Evolutionary conservation across 2,329 filamentous ascomycete species (phyloP), one percentile per base, ranked within the genome.

Genomic region (Aureobasidium sp.): DNA sequence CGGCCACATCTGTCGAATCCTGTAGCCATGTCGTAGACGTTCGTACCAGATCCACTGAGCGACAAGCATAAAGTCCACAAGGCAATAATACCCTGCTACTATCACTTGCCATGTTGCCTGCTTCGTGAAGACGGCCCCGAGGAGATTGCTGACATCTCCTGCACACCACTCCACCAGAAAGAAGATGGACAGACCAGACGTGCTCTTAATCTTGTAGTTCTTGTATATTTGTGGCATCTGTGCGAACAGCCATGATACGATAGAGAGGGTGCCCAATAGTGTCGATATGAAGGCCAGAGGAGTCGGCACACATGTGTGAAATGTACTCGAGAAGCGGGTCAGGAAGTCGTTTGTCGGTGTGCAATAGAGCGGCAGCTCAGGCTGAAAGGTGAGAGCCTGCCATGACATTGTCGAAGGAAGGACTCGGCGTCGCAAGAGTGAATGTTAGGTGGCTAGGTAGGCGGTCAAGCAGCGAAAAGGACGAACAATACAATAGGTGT

Each of bases 211-310:
- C 58, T 78, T 77, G 69, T 84, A 83, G 69, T 88, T 88, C 75
- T 87, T 87, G 74, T 83, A 85, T 65, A 88, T 86, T 68, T 88
- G 85, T 1, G 85, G 85, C 31, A 88, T 75, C 70, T 88, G 85
- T 14, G 85, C 85, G 69, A 87, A 88, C 2, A 88, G 78, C 85
- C 85, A 88, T 47, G 85, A 82, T 56, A 85, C 67, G 64, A 88
- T 88, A 68, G 84, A 87, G 64, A 85, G 74, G 0, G 78, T 79
- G 22, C 85, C 85, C 59, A 87, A 77, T 2, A 80, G 64, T 6
- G 82, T 84, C 24, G 85, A 88, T 62, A 85, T 65, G 63, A 87
- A 78, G 24, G 84, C 84, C 60, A 87, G 78, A 60, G 81, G 80
- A 19, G 84, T 86, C 14, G 85, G 85, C 48, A 88, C 75, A 73